phyloP scores from a whole-genome alignment of 2,329 filamentous ascomycete genomes.

The Arachnomyces sp. region DNA sequence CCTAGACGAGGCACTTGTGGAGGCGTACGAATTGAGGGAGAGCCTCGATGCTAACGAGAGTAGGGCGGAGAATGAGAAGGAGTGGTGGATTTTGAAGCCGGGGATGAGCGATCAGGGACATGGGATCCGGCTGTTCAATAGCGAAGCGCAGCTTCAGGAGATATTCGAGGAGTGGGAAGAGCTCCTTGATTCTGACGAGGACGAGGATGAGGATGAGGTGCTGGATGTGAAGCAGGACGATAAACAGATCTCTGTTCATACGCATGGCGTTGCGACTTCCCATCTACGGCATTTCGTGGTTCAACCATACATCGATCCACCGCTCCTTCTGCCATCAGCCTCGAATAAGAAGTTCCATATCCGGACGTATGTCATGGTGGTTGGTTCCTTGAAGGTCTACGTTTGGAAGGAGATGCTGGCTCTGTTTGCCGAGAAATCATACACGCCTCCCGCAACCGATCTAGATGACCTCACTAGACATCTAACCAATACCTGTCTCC shows the following conservation, averaged over 20 bases:
- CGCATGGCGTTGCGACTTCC: conserved; percentile 64
- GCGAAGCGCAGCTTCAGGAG: conserved; percentile 69
- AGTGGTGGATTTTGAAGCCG: conserved; percentile 98
- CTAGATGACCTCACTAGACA: conserved; percentile 61
- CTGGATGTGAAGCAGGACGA: conserved; percentile 31
- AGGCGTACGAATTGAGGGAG: conserved; percentile 78
- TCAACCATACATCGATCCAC: conserved; percentile 88
- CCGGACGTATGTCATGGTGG: conserved; percentile 78
- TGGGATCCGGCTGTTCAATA: conserved; percentile 82
- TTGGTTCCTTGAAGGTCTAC: conserved; percentile 70
- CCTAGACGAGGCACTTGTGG: conserved; percentile 82
- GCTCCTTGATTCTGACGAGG: conserved; percentile 42
- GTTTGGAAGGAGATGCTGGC: conserved; percentile 90
- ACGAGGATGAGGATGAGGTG: conserved; percentile 18
- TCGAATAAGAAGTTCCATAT: conserved; percentile 85
- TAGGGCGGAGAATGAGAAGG: conserved; percentile 54
- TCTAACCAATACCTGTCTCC: conserved; percentile 92
- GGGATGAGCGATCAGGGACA: conserved; percentile 96
- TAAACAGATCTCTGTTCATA: conserved; percentile 21
- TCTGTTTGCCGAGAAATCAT: conserved; percentile 73
- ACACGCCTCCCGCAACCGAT: conserved; percentile 52
- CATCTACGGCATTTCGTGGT: conserved; percentile 94
- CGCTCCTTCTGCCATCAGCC: conserved; percentile 61
- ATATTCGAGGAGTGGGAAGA: conserved; percentile 93
- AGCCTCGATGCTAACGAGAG: conserved; percentile 64